Evolutionary conservation across 1,139 yeast genomes (phyloP).

Genomic region (Candida tropicalis): DNA sequence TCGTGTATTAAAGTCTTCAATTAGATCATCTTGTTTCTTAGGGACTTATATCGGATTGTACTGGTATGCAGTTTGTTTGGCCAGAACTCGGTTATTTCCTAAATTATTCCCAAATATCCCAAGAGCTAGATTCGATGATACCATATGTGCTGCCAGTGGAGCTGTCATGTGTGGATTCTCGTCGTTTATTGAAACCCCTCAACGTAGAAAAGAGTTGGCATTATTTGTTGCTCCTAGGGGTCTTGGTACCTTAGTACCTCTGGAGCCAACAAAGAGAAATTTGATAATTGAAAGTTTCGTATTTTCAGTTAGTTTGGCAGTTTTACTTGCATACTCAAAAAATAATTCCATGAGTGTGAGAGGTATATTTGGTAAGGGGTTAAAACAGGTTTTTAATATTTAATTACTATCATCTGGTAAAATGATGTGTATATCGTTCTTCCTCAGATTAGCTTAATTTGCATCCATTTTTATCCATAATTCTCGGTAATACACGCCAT

Average conservation of each 20-base stretch:
- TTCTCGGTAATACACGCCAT: no score
- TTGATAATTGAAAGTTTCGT: slow-evolving; percentile 30
- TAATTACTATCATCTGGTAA: slow-evolving; percentile 14
- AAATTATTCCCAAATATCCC: slow-evolving; percentile 32
- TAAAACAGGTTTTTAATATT: slow-evolving; percentile 23
- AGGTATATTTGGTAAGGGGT: slow-evolving; percentile 40
- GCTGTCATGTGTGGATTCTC: slow-evolving; percentile 37
- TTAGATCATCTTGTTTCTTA: slow-evolving; percentile 36
- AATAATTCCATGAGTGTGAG: slow-evolving; percentile 31
- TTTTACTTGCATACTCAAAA: slow-evolving; percentile 35
- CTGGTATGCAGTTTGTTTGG: slow-evolving; percentile 43
- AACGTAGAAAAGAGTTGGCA: slow-evolving; percentile 42
- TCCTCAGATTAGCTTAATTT: no score
- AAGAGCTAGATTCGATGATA: slow-evolving; percentile 30
- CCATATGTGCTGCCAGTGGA: slow-evolving; percentile 33
- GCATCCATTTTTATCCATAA: no score
- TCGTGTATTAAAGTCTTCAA: slow-evolving; percentile 27
- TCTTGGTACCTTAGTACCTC: slow-evolving; percentile 35
- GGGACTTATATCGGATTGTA: slow-evolving; percentile 35
- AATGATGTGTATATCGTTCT: no score
- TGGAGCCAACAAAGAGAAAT: slow-evolving; percentile 28
- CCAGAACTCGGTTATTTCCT: slow-evolving; percentile 34
- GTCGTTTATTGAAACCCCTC: slow-evolving; percentile 34
- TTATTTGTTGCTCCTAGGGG: slow-evolving; percentile 43
- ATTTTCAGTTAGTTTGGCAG: slow-evolving; percentile 37